Evolutionary conservation across 495 filamentous ascomycete genomes (phyloP).

Genomic region (Pyrenula massariospora): DNA sequence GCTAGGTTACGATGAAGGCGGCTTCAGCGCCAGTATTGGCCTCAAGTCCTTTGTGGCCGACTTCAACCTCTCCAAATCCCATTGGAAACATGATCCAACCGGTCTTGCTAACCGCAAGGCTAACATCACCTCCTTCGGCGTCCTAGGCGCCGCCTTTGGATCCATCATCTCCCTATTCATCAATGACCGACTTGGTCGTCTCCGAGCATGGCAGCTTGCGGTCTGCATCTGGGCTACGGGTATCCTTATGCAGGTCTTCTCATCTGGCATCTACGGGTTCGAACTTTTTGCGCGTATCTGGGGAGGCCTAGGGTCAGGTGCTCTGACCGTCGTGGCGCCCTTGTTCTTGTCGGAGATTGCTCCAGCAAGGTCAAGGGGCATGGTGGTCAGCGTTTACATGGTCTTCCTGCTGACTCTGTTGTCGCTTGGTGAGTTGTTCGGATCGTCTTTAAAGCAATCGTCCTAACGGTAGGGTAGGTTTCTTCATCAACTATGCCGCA

Average conservation of each 20-base stretch:
- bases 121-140: constrained; percentile 35
- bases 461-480: constrained; percentile 17
- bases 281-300: constrained; percentile 32
- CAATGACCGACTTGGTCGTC: constrained; percentile 29
- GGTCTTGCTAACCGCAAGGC: constrained; percentile 28
- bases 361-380: constrained; percentile 32
- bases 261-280: constrained; percentile 31
- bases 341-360: constrained; percentile 42
- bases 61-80: constrained; percentile 22
- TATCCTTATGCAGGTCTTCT: constrained; percentile 30
- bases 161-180: constrained; percentile 25
- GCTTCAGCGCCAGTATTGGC: constrained; percentile 30
- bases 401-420: constrained; percentile 31
- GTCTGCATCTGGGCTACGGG: constrained; percentile 28
- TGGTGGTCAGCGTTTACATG: constrained; percentile 36
- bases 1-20: constrained; percentile 29
- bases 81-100: constrained; percentile 23
- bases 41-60: constrained; percentile 27
- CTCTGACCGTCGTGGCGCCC: constrained; percentile 34
- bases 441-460: background rate
- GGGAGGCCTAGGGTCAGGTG: constrained; percentile 34
- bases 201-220: constrained; percentile 26
- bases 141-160: constrained; percentile 30
- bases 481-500: constrained; percentile 37
- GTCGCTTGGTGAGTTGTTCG: constrained; percentile 21